Conservation (phyloP, 257 asterid species). For the Plantago ovata region DNA sequence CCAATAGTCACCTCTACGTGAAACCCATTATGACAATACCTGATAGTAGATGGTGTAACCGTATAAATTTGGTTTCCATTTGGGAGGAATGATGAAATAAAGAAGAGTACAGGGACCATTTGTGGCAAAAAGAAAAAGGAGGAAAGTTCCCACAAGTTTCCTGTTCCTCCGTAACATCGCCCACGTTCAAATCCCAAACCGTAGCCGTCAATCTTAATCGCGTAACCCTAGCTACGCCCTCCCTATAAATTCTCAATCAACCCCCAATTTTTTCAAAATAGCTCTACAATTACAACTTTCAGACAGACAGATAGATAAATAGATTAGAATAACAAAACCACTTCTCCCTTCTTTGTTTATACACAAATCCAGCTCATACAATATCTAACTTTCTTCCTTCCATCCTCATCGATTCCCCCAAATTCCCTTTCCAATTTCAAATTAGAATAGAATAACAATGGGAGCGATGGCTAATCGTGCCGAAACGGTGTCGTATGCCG, state of each 20-base stretch:
- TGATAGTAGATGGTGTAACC: no score
- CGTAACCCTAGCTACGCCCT: constrained; percentile 33
- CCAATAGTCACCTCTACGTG: no score
- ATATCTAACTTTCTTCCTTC: not conserved
- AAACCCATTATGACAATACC: no score
- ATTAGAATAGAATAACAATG: constrained; percentile 16
- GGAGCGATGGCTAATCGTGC: constrained; percentile 27
- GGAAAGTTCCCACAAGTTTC: constrained; percentile 41
- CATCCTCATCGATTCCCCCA: not conserved
- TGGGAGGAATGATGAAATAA: no score
- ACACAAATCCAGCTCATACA: not conserved
- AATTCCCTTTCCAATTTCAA: constrained; percentile 7
- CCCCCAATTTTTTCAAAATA: constrained; percentile 22
- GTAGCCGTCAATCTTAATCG: constrained; percentile 27
- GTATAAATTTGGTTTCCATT: no score
- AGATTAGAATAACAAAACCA: not conserved
- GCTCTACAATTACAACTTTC: no score
- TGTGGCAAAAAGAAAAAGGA: no score
- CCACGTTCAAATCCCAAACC: constrained; percentile 26
- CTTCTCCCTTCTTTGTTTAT: constrained; percentile 19
- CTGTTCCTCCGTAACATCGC: constrained; percentile 39
- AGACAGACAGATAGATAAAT: no score
- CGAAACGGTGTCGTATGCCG: constrained; percentile 38
- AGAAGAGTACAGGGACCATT: no score
- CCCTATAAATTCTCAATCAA: constrained; percentile 18